Base-by-base conservation (phyloP, 345 rosid genomes). In the Aquilaria sinensis region DNA sequence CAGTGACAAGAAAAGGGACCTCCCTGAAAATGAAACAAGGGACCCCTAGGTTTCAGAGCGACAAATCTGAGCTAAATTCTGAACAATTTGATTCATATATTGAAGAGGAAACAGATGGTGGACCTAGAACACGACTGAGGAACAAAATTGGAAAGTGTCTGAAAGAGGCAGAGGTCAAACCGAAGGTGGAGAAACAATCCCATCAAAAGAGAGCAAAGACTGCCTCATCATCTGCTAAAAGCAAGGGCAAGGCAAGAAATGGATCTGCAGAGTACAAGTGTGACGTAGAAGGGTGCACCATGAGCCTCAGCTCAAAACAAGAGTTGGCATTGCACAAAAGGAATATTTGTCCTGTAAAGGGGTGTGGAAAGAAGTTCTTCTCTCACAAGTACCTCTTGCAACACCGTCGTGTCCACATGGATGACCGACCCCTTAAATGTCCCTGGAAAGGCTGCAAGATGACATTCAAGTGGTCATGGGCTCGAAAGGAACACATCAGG, bases 381-480 rank as follows among this genome's bases (percentile, higher is more conserved):
- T 94, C 99, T 0, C 97, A 94, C 78, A 94, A 94, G 70, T 94
- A 94, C 64, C 72, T 94, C 60, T 93, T 94, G 79, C 99, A 94
- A 82, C 99, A 90, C 64, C 86, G 81, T 0, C 76, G 96, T 48
- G 97, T 94, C 63, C 99, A 94, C 61, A 37, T 68, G 31, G 96
- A 90, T 41, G 99, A 90, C 31, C 90, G 99, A 32, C 97, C 99
- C n/a, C 88, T 94, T 23, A 90, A 94, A 77, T 94, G 99, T 69
- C 99, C 99, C 0, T 94, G 99, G 99, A 94, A 88, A 57, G 96
- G 99, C 41, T 94, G 99, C 74, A 88, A 86, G 78, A 90, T 90
- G 97, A 73, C 96, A 29, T 94, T 94, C 76, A 94, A 94, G 78
- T 94, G 97, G 97, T 93, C 97, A 29, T 94, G 99, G 99, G 96